phyloP scores from a whole-genome alignment of 306 rosid species.

The Echinosophora koreensis region DNA sequence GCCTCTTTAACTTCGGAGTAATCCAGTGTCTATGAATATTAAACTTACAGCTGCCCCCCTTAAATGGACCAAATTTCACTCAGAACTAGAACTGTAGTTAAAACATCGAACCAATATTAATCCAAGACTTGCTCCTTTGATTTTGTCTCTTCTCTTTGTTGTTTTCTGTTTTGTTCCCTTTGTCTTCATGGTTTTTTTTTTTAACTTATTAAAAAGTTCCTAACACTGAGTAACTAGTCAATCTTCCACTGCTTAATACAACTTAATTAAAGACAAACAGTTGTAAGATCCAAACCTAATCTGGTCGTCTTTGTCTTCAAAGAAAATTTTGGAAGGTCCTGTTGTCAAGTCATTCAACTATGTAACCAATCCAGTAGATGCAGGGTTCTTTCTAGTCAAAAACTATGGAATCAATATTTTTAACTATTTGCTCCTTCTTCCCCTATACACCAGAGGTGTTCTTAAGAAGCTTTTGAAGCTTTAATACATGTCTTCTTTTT shows the following conservation, averaged over 20 bases:
- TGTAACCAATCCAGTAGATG: slow-evolving; percentile 27
- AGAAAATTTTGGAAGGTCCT: slow-evolving; percentile 8
- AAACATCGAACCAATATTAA: background rate
- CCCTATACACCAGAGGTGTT: slow-evolving; percentile 8
- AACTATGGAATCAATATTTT: slow-evolving; percentile 7
- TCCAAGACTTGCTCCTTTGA: slow-evolving; percentile 2
- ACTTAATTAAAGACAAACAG: background rate
- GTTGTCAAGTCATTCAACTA: slow-evolving; percentile 7
- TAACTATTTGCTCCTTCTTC: slow-evolving; percentile 19
- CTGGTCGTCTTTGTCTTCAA: background rate
- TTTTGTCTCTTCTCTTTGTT: background rate
- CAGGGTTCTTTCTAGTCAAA: slow-evolving; percentile 20
- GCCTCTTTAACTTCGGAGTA: background rate
- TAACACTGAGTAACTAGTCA: slow-evolving; percentile 23
- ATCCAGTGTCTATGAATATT: background rate
- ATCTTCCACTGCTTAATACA: background rate
- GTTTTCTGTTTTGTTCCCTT: slow-evolving; percentile 8
- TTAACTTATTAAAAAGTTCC: background rate
- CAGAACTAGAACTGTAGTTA: background rate
- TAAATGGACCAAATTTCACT: background rate
- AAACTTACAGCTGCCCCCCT: background rate
- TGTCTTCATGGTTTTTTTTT: background rate
- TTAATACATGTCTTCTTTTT: background rate
- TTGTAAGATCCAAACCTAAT: slow-evolving; percentile 2
- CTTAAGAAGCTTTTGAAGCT: slow-evolving; percentile 31